Evolutionary conservation across 192 early-diverging fungal species (phyloP), one percentile per base, ranked within the genome.

Genomic region (Backusella westeae): DNA sequence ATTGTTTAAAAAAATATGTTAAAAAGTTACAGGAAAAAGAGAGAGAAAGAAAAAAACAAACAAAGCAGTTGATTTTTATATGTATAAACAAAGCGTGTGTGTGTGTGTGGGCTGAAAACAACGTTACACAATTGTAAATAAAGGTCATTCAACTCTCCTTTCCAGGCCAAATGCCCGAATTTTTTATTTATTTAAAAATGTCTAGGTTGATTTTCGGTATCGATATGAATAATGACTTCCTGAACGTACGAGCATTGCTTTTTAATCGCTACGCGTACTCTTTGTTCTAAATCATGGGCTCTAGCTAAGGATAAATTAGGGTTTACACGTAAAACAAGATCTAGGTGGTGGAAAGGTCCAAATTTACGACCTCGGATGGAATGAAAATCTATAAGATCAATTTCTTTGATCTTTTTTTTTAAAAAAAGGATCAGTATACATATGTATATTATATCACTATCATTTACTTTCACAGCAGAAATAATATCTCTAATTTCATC

Each of bases 331-430:
- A 90, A 67, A 42, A 84, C 78, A 42, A 90, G 73, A 80, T 90
- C 88, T 19, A 90, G 67, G 36, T 90, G 78, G 34, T 80, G 38
- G 72, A 88, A 87, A 21, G 90, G 89, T 17, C 90, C 90, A 63
- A 84, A 83, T 65, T 88, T 90, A n/a, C 89, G 74, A 26, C 84
- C 88, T 42, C 90, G 80, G 29, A 90, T 59, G 19, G 75, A 73
- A 74, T 84, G 75, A 75, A 84, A 87, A 44, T 79, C 77, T 8
- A 77, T 36, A 44, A 91, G 76, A 72, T 89, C 74, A 19, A 77
- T 68, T 42, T 90, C 76, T 12, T 69, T 56, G 1, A 39, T 39
- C 10, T 39, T 76, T 52, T 12, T 71, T 4, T 29, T 65, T n/a
- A 71, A 71, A 35, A 59, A 26, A 71, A 26, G 15, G 17, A 15